Conservation (phyloP, 176 grass and related monocot species). For the Carex scoparia region DNA sequence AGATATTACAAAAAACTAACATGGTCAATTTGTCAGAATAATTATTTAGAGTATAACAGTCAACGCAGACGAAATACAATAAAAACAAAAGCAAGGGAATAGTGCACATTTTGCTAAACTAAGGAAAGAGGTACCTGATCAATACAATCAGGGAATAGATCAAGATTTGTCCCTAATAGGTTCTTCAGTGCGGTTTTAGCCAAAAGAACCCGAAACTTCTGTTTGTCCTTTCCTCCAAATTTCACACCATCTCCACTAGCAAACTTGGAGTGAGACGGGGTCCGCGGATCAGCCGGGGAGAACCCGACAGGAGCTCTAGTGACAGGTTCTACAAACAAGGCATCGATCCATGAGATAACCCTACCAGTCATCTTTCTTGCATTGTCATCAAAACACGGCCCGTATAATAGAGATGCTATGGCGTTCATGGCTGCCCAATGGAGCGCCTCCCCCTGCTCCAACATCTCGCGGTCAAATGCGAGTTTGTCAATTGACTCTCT, state of each 20-base stretch:
- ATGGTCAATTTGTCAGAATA: background rate
- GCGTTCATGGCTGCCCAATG: constrained; percentile 96
- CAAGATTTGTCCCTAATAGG: constrained; percentile 89
- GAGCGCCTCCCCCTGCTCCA: constrained; percentile 83
- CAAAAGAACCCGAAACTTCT: constrained; percentile 79
- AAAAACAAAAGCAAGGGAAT: background rate
- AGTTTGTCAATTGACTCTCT: constrained; percentile 96
- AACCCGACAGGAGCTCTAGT: constrained; percentile 67
- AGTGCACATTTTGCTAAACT: constrained; percentile 3
- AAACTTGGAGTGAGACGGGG: constrained; percentile 81
- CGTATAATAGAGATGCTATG: constrained; percentile 88
- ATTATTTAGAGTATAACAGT: background rate
- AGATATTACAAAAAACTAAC: background rate
- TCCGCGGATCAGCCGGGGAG: constrained; percentile 83
- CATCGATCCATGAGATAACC: constrained; percentile 82
- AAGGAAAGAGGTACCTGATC: constrained; percentile 56
- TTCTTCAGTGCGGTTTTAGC: constrained; percentile 91
- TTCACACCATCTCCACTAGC: constrained; percentile 39
- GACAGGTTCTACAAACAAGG: constrained; percentile 61
- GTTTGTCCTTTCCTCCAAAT: constrained; percentile 71
- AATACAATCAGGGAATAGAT: constrained; percentile 90
- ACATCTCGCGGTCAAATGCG: constrained; percentile 85
- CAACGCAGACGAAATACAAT: background rate
- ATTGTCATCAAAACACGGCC: constrained; percentile 98
- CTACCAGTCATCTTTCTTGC: constrained; percentile 81